Evolutionary conservation across 1,139 yeast genomes (phyloP), one percentile per base, ranked within the genome.

Genomic region (Sugiyamaella novakii): DNA sequence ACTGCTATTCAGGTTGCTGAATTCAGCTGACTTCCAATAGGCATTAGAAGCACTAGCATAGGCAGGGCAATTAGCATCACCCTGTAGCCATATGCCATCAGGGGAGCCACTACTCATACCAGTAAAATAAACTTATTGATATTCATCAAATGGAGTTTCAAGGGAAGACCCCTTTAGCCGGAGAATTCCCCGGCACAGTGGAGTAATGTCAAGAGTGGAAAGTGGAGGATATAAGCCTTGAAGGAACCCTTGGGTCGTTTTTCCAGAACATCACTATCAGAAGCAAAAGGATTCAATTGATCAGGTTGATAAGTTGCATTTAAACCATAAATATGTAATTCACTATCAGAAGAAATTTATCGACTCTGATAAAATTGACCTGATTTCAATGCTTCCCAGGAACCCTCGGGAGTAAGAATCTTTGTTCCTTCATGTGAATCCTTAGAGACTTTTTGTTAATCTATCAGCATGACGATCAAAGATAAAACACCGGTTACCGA

Each of bases 401-500:
- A 71, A 46, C 78, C 78, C 11, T 65, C 48, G 14, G 76, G 71
- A 12, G 77, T 71, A 44, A 74, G 59, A 43, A 61, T 30, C 57
- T 59, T 17, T 5, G 75, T 69, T 5, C 43, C 73, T 46, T 67
- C 62, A 15, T 53, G 54, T 5, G 74, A 71, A 43, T 73, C 58
- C 41, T 61, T 35, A 55, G 59, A n/a, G 4, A 74, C 69, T 53
- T 73, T n/a, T 73, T 27, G 70, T 63, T 40, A 71, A 65, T 53
- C 78, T 65, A 55, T 74, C 78, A 43, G 75, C 76, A 58, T 74
- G 78, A 51, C 78, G 66, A 38, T 72, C 73, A 55, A 72, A 72
- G 55, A 74, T 68, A 70, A 69, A 1, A 76, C 64, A 6, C 78
- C 78, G 25, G 63, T 62, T 17, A 55, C 59, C 11, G 31, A 27